phyloP scores from a whole-genome alignment of 2,329 filamentous ascomycete genomes.

The Magnaporthiopsis incrustans region DNA sequence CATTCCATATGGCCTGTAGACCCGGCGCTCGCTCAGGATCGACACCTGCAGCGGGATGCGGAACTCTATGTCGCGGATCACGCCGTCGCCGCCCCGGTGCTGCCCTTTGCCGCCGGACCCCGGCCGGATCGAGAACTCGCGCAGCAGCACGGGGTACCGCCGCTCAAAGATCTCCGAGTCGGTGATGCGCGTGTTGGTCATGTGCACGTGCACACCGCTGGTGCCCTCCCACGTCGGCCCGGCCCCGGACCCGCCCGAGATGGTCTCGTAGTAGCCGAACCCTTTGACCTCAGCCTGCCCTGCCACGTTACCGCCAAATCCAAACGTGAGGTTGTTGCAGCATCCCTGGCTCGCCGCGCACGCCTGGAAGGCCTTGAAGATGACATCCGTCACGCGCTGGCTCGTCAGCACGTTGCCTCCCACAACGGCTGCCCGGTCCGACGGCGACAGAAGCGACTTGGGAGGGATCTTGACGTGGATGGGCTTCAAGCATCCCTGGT shows the following conservation, averaged over 20 bases:
- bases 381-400: constrained; percentile 25
- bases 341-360: constrained; percentile 23
- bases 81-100: constrained; percentile 25
- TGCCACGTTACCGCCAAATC: constrained; percentile 12
- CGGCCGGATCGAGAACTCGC: constrained; percentile 20
- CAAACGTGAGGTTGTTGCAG: constrained; percentile 26
- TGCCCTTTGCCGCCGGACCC: constrained; percentile 23
- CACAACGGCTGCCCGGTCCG: constrained; percentile 16
- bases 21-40: constrained; percentile 28
- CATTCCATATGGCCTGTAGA: constrained; percentile 27
- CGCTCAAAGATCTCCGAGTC: constrained; percentile 27
- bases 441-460: constrained; percentile 25
- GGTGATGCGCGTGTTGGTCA: constrained; percentile 26
- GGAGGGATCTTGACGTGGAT: constrained; percentile 25
- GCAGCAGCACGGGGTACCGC: constrained; percentile 25
- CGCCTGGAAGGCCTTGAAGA: constrained; percentile 23
- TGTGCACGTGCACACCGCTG: constrained; percentile 21
- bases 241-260: constrained; percentile 26
- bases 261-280: constrained; percentile 24
- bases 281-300: constrained; percentile 19
- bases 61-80: constrained; percentile 27
- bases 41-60: constrained; percentile 22
- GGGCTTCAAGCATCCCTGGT: constrained; percentile 29
- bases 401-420: constrained; percentile 33
- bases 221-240: constrained; percentile 22